Percentiles rank a stretch among this genome's conserved stretches.
phyloP scores from a whole-genome alignment of 169 alveolate species.

The Plasmodium gallinaceum region DNA sequence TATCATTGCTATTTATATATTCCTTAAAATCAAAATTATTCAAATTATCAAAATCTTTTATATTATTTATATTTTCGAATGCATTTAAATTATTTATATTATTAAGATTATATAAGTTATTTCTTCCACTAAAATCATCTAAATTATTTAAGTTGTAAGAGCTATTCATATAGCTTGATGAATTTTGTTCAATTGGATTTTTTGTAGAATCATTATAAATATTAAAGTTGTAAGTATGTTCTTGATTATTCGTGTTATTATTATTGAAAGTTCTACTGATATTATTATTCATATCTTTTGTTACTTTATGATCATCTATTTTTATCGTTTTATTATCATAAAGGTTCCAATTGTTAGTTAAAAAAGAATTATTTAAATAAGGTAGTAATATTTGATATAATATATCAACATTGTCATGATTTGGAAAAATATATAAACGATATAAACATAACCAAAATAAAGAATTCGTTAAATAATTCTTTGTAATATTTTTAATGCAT shows the following conservation, averaged over 20 bases:
- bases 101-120: not conserved
- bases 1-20: not conserved
- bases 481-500: slow-evolving; percentile 82
- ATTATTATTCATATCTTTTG: not conserved
- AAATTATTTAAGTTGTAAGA: slow-evolving; percentile 8
- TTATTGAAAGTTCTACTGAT: not conserved
- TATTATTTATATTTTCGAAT: not conserved
- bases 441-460: slow-evolving; percentile 88
- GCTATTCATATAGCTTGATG: slow-evolving; percentile 18
- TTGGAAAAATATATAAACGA: slow-evolving; percentile 85
- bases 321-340: slow-evolving; percentile 54
- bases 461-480: slow-evolving; percentile 85
- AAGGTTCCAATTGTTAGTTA: slow-evolving; percentile 85
- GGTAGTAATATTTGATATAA: slow-evolving; percentile 88
- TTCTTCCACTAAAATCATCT: not conserved
- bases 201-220: slow-evolving; percentile 67
- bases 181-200: slow-evolving; percentile 23
- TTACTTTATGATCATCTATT: slow-evolving; percentile 20
- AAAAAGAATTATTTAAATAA: slow-evolving; percentile 83
- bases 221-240: slow-evolving; percentile 74
- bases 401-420: slow-evolving; percentile 84
- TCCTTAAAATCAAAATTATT: slow-evolving; percentile 16
- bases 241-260: slow-evolving; percentile 58
- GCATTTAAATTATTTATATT: not conserved
- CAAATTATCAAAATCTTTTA: not conserved